Evolutionary conservation across 2,329 filamentous ascomycete genomes (phyloP).

Genomic region (Helotiales sp.): DNA sequence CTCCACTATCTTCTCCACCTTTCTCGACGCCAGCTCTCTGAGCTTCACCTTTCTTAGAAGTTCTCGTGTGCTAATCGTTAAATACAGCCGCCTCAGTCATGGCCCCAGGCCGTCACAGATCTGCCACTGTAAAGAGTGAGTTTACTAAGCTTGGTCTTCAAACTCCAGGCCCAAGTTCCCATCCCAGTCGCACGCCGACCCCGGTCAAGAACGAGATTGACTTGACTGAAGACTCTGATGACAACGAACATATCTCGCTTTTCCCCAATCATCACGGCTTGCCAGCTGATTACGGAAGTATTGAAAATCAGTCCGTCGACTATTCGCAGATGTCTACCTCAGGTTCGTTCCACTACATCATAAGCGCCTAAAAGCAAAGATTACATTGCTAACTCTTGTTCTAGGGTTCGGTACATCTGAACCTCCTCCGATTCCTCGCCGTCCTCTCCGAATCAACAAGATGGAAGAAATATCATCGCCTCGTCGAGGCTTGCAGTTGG

Average conservation of each 20-base stretch:
- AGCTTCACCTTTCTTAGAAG: background rate
- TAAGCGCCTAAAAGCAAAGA: too few relatives aligned
- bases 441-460: too few relatives aligned
- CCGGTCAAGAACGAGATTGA: background rate
- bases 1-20: background rate
- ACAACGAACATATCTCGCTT: background rate
- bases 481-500: conserved; percentile 56
- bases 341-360: background rate
- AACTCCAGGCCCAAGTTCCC: background rate
- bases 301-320: too few relatives aligned
- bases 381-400: too few relatives aligned
- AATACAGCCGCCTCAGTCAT: background rate
- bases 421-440: too few relatives aligned
- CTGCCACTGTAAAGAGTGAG: background rate
- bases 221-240: background rate
- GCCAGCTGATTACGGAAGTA: too few relatives aligned
- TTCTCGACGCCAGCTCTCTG: background rate
- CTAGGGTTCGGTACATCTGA: too few relatives aligned
- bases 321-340: too few relatives aligned
- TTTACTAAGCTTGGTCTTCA: background rate
- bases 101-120: background rate
- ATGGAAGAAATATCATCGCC: too few relatives aligned
- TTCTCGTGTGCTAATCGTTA: background rate
- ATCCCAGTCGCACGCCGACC: background rate
- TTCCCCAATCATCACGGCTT: background rate